phyloP scores from a whole-genome alignment of 139 green algal species.

The Auxenochlorella pyrenoidosa region DNA sequence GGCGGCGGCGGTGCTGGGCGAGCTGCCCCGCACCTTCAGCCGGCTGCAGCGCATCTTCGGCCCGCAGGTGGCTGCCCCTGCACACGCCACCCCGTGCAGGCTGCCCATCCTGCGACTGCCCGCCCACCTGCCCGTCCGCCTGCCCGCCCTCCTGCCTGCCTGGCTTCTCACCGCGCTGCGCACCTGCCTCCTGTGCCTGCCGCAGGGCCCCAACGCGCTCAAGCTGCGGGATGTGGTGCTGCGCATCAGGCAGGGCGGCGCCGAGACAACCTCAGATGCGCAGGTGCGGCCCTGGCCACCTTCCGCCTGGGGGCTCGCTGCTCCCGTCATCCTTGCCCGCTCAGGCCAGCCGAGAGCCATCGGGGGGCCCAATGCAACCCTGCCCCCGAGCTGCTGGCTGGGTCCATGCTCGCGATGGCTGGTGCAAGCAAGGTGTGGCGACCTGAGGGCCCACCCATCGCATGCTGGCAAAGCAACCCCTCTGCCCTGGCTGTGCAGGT shows the following conservation, averaged over 20 bases:
- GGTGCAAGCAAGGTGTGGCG: too few relatives aligned
- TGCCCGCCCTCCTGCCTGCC: background rate
- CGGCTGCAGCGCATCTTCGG: slow-evolving; percentile 50
- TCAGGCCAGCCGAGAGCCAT: too few relatives aligned
- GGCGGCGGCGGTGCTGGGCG: slow-evolving; percentile 1
- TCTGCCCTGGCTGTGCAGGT: background rate
- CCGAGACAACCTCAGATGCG: background rate
- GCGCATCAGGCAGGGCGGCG: slow-evolving; percentile 31
- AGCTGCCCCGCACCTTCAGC: slow-evolving; percentile 40
- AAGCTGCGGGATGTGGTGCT: slow-evolving; percentile 34
- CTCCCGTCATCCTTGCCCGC: too few relatives aligned
- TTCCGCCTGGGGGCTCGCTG: too few relatives aligned
- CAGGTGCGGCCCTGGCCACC: background rate
- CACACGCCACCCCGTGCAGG: background rate
- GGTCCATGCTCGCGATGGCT: too few relatives aligned
- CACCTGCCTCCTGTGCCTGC: background rate
- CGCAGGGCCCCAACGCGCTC: slow-evolving; percentile 28
- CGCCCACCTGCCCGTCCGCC: background rate
- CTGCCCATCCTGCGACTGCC: background rate
- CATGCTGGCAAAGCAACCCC: too few relatives aligned
- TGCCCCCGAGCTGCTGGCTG: too few relatives aligned
- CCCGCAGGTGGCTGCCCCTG: background rate
- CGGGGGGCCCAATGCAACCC: too few relatives aligned
- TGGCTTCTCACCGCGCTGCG: background rate
- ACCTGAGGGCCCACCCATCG: too few relatives aligned